Conservation (phyloP, 805 yeast genomes). For the Zygoascus ofunaensis region DNA sequence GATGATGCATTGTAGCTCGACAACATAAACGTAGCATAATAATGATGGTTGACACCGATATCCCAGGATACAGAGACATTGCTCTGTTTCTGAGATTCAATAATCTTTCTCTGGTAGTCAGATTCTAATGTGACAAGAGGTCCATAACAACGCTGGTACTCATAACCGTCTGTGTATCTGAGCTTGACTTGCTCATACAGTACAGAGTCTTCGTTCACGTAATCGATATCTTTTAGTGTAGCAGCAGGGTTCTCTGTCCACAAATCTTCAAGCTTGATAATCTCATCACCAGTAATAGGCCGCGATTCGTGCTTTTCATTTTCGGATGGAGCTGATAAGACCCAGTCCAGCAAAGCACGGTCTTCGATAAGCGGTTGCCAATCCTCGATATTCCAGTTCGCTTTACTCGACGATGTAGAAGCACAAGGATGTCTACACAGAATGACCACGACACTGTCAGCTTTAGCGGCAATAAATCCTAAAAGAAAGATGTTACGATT, state of each 20-base stretch:
- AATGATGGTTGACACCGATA: conserved; percentile 51
- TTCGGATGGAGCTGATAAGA: conserved; percentile 60
- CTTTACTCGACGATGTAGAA: conserved; percentile 42
- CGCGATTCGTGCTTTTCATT: conserved; percentile 51
- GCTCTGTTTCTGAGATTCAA: conserved; percentile 69
- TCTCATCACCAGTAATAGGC: conserved; percentile 52
- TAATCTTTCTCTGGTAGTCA: conserved; percentile 60
- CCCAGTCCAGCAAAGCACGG: conserved; percentile 72
- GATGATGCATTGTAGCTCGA: conserved; percentile 50
- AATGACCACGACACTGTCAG: conserved; percentile 77
- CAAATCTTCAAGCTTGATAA: conserved; percentile 62
- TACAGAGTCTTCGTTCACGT: conserved; percentile 38
- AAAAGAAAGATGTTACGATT: conserved; percentile 66
- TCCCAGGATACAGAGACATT: conserved; percentile 71
- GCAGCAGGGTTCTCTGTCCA: conserved; percentile 72
- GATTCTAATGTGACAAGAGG: conserved; percentile 79
- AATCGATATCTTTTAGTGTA: conserved; percentile 55
- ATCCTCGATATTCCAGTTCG: conserved; percentile 78
- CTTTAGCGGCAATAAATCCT: conserved; percentile 82
- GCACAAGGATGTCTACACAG: conserved; percentile 80
- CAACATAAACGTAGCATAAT: conserved; percentile 58
- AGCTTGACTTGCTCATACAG: conserved; percentile 63
- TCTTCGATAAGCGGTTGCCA: conserved; percentile 86
- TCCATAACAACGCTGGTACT: conserved; percentile 76
- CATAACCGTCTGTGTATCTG: conserved; percentile 73